These are phyloP conservation scores for Sequoiadendron giganteum DNA, from an alignment of 75 land plant species.

Conservation along the genomic window DNA sequence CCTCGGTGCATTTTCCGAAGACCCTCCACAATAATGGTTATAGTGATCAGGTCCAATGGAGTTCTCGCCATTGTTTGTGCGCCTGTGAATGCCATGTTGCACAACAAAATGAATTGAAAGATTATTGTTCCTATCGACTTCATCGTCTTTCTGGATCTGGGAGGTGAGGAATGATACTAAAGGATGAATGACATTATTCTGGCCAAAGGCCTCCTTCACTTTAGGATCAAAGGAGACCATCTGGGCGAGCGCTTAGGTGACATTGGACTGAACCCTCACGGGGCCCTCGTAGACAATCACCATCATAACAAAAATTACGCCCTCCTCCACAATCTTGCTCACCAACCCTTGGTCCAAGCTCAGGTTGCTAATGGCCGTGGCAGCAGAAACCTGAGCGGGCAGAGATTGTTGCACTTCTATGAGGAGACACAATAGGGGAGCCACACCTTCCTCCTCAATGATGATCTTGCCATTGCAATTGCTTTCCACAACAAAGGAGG, in stretches of 20 bases:
- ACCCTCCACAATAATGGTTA: constrained; percentile 9
- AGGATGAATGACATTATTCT: constrained; percentile 52
- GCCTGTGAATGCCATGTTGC: constrained; percentile 25
- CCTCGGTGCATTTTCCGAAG: constrained; percentile 18
- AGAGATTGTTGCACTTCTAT: constrained; percentile 37
- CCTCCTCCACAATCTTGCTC: constrained; percentile 28
- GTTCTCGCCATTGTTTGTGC: neutral
- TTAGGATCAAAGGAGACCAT: constrained; percentile 40
- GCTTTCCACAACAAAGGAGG: constrained; percentile 47
- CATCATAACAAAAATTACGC: constrained; percentile 47
- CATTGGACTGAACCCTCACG: constrained; percentile 54
- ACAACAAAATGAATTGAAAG: constrained; percentile 50
- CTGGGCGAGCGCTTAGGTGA: constrained; percentile 50
- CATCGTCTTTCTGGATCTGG: constrained; percentile 37
- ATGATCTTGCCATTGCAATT: constrained; percentile 74
- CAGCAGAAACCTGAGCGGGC: constrained; percentile 64
- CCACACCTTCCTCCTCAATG: constrained; percentile 77
- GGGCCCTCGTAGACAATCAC: constrained; percentile 41
- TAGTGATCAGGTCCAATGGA: neutral
- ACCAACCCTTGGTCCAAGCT: constrained; percentile 43
- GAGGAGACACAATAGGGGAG: constrained; percentile 56
- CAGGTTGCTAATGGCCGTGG: constrained; percentile 43
- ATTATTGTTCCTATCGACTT: constrained; percentile 11
- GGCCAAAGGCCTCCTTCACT: constrained; percentile 53
- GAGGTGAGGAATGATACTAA: constrained; percentile 61